Conservation (phyloP, 1,284 basidiomycete genomes). For the Moesziomyces sp. region DNA sequence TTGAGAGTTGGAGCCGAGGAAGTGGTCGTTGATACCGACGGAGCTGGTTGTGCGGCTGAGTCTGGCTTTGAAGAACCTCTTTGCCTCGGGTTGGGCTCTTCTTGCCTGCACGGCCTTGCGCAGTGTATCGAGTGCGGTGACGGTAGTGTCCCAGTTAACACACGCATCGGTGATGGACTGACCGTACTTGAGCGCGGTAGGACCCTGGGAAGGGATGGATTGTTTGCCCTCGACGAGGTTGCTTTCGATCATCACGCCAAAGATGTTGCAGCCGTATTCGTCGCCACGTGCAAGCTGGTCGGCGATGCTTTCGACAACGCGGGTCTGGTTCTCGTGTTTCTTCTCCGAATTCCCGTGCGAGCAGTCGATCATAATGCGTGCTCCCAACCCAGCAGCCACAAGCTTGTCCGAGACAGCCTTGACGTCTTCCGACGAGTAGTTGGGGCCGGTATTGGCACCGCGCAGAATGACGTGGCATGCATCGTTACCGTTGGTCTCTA, state of each 20-base stretch:
- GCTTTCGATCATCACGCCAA: conserved; percentile 98
- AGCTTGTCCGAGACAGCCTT: conserved; percentile 48
- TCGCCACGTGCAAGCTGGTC: conserved; percentile 49
- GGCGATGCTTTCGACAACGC: conserved; percentile 72
- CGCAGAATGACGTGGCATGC: conserved; percentile 67
- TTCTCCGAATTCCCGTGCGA: conserved; percentile 79
- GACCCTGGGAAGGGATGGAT: conserved; percentile 56
- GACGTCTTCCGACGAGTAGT: conserved; percentile 60
- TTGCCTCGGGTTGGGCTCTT: conserved; percentile 25
- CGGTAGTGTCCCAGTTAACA: conserved; percentile 63
- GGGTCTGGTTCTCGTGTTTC: conserved; percentile 73
- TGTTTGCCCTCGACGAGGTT: conserved; percentile 77
- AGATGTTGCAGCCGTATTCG: conserved; percentile 73
- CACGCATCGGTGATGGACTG: conserved; percentile 65
- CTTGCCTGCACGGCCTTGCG: conserved; percentile 53
- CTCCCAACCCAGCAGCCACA: conserved; percentile 40
- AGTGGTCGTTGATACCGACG: conserved; percentile 47
- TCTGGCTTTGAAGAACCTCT: conserved; percentile 31
- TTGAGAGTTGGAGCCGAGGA: conserved; percentile 9
- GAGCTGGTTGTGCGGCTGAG: conserved; percentile 17
- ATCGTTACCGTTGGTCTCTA: conserved; percentile 66
- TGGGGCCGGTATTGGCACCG: conserved; percentile 65
- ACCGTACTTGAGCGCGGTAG: conserved; percentile 55
- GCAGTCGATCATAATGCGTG: conserved; percentile 76
- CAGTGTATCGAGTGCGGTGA: conserved; percentile 56